phyloP scores from a whole-genome alignment of 2,329 filamentous ascomycete species.

The Ascochyta koolunga region DNA sequence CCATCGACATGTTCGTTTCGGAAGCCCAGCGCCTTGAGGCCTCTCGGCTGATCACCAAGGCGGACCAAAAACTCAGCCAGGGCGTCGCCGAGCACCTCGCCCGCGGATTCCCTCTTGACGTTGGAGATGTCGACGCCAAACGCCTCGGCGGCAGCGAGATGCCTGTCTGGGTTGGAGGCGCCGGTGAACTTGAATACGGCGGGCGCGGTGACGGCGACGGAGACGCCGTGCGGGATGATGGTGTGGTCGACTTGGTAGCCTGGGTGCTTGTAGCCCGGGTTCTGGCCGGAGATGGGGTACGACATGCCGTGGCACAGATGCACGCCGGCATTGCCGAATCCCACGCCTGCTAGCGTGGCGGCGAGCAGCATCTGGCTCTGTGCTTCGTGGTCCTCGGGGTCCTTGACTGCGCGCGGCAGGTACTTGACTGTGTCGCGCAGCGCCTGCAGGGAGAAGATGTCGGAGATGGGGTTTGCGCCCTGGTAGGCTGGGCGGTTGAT shows the following conservation, averaged over 20 bases:
- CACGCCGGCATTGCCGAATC: constrained; percentile 96
- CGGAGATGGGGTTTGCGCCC: constrained; percentile 95
- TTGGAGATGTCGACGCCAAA: constrained; percentile 90
- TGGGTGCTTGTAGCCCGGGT: constrained; percentile 84
- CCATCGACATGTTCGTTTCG: constrained; percentile 74
- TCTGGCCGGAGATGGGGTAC: constrained; percentile 95
- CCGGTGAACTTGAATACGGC: constrained; percentile 94
- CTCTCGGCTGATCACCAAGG: constrained; percentile 88
- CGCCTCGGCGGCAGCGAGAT: constrained; percentile 84
- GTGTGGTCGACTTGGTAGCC: constrained; percentile 80
- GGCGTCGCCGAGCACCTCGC: constrained; percentile 85
- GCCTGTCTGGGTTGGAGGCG: constrained; percentile 88
- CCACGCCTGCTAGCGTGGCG: constrained; percentile 90
- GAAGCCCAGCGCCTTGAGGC: constrained; percentile 85
- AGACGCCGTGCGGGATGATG: constrained; percentile 95
- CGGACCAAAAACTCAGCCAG: constrained; percentile 79
- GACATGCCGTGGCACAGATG: constrained; percentile 93
- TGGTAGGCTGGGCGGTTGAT: constrained; percentile 93
- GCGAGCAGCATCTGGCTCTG: constrained; percentile 96
- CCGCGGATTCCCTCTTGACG: constrained; percentile 87
- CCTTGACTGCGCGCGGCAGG: constrained; percentile 81
- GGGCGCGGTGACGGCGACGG: constrained; percentile 89
- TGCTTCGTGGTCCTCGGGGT: constrained; percentile 90
- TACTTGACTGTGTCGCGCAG: constrained; percentile 87
- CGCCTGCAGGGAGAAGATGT: constrained; percentile 92